phyloP scores from a whole-genome alignment of 116 monocot genomes.

The Dioscorea cayenensis region DNA sequence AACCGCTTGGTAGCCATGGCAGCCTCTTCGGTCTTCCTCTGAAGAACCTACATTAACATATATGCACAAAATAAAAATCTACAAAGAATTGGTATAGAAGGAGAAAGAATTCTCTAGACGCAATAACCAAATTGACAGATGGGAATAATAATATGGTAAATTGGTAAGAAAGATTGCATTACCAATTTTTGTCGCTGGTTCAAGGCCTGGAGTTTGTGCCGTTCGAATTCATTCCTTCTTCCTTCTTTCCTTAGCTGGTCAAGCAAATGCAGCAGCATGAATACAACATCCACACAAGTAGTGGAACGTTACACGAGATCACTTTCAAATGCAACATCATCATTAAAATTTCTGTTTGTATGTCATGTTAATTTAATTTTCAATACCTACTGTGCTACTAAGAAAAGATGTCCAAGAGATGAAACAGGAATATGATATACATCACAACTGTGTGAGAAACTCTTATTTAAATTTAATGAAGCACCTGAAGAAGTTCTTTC shows the following conservation, averaged over 20 bases:
- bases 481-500: constrained; percentile 92
- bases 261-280: constrained; percentile 13
- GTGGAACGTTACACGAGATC: too few species aligned
- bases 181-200: constrained; percentile 99
- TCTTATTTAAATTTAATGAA: neutral
- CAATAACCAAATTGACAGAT: too few species aligned
- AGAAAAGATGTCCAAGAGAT: too few species aligned
- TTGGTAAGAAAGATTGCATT: neutral
- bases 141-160: too few species aligned
- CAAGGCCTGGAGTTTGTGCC: constrained; percentile 95
- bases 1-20: constrained; percentile 95
- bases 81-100: too few species aligned
- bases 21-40: constrained; percentile 97
- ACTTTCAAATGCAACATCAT: too few species aligned
- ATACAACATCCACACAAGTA: neutral
- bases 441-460: too few species aligned
- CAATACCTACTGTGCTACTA: too few species aligned
- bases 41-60: constrained; percentile 70
- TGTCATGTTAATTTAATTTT: too few species aligned
- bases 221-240: constrained; percentile 91
- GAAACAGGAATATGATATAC: too few species aligned
- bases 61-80: neutral
- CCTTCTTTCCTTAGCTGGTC: constrained; percentile 90
- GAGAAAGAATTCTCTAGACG: too few species aligned
- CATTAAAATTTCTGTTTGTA: too few species aligned